Conservation (phyloP, 2,329 filamentous ascomycete genomes). For the Colletotrichum sansevieriae region DNA sequence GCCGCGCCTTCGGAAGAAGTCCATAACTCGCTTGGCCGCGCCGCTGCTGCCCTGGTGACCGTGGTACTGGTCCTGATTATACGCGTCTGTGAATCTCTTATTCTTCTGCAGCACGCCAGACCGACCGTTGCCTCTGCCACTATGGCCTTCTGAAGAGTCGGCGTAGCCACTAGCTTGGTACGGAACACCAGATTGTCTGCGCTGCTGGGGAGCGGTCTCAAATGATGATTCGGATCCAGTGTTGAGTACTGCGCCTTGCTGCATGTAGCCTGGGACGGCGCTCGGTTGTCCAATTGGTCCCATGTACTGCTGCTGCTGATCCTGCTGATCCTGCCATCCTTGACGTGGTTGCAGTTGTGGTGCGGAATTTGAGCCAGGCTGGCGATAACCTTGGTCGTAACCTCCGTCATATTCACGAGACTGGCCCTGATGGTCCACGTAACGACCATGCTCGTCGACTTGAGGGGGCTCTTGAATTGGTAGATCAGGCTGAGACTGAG, state of each 20-base stretch:
- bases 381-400: conserved; percentile 36
- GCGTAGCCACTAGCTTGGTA: conserved; percentile 57
- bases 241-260: conserved; percentile 61
- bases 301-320: conserved; percentile 56
- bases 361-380: conserved; percentile 39
- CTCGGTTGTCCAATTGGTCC: conserved; percentile 52
- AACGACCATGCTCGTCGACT: conserved; percentile 53
- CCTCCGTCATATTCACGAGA: conserved; percentile 37
- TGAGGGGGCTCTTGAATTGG: conserved; percentile 64
- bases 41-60: conserved; percentile 86
- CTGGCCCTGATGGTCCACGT: conserved; percentile 47
- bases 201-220: conserved; percentile 50
- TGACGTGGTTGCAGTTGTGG: conserved; percentile 52
- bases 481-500: conserved; percentile 64
- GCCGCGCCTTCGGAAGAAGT: conserved; percentile 92
- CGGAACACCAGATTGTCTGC: conserved; percentile 55
- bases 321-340: conserved; percentile 45
- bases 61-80: conserved; percentile 79
- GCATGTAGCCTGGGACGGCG: conserved; percentile 62
- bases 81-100: conserved; percentile 90
- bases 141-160: conserved; percentile 56
- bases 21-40: conserved; percentile 94
- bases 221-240: conserved; percentile 68
- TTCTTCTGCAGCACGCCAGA: conserved; percentile 76
- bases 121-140: conserved; percentile 45